Base-by-base conservation (phyloP, 2,329 filamentous ascomycete genomes). In the Phoma herbarum region DNA sequence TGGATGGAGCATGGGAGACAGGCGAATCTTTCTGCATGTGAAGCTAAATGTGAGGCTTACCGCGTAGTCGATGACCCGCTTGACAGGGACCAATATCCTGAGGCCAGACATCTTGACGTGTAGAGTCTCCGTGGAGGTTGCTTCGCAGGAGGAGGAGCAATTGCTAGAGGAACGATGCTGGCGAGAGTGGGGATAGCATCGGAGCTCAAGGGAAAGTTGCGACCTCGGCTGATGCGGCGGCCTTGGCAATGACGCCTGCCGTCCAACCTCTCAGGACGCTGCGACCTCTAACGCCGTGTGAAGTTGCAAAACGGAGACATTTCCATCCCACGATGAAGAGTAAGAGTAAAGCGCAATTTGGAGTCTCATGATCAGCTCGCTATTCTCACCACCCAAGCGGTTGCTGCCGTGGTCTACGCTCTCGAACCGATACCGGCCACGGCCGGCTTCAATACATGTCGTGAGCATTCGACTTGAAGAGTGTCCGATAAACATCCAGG, bases 51-150 rank as follows among this genome's bases (percentile, higher is more conserved):
- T 25, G 22, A 49, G 41, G 67, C 78, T 47, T 78, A 85, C 83
- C 46, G 83, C 82, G 79, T 85, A 85, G 80, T 85, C 83, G 75
- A 85, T 84, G 63, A 85, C 83, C 74, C 83, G 80, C 76, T 85
- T 85, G 46, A 85, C 77, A 65, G 83, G 83, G 33, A 85, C 83
- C 63, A 85, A 75, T 69, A 85, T 84, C 67, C 83, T 80, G 50
- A 85, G 75, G 46, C 79, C 74, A 48, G 81, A 81, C 78, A 82
- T 81, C 52, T 61, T 76, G 62, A 52, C 44, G 44, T 54, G 49
- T 44, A 23, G 9, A 12, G 47, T 39, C 18, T 46, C 46, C 31
- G 20, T 20, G 20, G 12, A 29, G 41, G 42, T 41, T 53, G 28
- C 16, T 46, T 57, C 16, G n/a, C 23, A 23, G n/a, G 41, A 53